Base-by-base conservation (phyloP, 257 asterid species). In the Jaltomata sinuosa region DNA sequence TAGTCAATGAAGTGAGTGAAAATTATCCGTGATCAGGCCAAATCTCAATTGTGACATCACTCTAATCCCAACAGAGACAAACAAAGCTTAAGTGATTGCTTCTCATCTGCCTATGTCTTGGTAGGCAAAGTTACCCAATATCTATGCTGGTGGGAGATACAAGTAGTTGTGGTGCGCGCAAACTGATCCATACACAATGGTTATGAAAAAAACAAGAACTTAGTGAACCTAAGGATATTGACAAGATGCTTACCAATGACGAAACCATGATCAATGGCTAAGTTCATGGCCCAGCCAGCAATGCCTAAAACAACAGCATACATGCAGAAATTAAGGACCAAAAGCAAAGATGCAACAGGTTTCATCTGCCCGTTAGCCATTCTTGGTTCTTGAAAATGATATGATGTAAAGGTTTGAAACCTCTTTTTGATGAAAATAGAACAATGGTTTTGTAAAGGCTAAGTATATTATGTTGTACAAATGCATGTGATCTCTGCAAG, bases 291-390 rank as follows among this genome's bases (percentile, higher is more conserved):
- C 98, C 98, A 96, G 31, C 90, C 87, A 45, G 94, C 98, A 69
- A 96, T 94, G 18, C 97, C 95, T 83, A 96, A 76, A 54, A 96
- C 89, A 61, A 93, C 61, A 14, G 84, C 88, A 81, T 92, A 94
- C 99, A 96, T 93, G 92, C 98, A 93, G 84, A 96, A 96, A 89
- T 96, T 94, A 84, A 96, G 99, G 81, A 84, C 67, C 82, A 93
- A 81, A 85, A 96, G 97, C 32, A 93, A 83, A 31, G 91, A 91
- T 6, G 98, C 98, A 3, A 90, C 92, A 8, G 93, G 86, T 83
- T 85, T 92, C 72, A 91, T 85, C 86, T 83, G 90, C 42, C 55
- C 90, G 36, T 87, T 90, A 19, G 98, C 92, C 98, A 94, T 94
- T 53, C 8, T 83, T 86, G 84, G 11, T 49, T 64, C 25, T 65